Percentiles rank a stretch among this genome's conserved stretches.
Evolutionary conservation across 306 rosid species (phyloP).

Genomic region (Luffa aegyptiaca): DNA sequence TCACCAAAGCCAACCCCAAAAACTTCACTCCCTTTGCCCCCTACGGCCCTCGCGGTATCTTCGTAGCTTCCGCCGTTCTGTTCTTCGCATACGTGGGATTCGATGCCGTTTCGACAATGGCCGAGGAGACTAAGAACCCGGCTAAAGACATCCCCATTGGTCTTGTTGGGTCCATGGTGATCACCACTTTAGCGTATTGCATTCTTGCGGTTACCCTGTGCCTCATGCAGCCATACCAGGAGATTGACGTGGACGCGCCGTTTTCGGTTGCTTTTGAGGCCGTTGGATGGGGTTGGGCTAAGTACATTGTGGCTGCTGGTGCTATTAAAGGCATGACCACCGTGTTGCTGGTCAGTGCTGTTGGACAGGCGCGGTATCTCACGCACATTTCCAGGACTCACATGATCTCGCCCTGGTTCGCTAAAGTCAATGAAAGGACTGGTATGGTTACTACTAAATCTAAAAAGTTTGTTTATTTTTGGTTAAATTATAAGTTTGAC

Average conservation of each 20-base stretch:
- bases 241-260: constrained; percentile 33
- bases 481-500: neutral
- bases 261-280: constrained; percentile 52
- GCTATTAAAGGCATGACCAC: constrained; percentile 88
- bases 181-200: constrained; percentile 38
- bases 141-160: constrained; percentile 75
- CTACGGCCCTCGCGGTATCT: constrained; percentile 34
- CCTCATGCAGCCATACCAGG: constrained; percentile 37
- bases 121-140: constrained; percentile 80
- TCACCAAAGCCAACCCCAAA: constrained; percentile 37
- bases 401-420: constrained; percentile 83
- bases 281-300: constrained; percentile 77
- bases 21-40: constrained; percentile 39
- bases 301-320: constrained; percentile 64
- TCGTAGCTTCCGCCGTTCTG: constrained; percentile 57
- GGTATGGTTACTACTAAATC: constrained; percentile 13
- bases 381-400: constrained; percentile 88
- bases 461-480: neutral
- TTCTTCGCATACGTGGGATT: constrained; percentile 84
- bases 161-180: constrained; percentile 62
- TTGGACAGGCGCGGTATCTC: constrained; percentile 77
- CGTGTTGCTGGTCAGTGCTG: constrained; percentile 47
- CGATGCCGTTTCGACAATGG: constrained; percentile 79
- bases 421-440: constrained; percentile 40
- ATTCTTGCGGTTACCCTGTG: constrained; percentile 55